Evolutionary conservation across 257 asterid species (phyloP).

Genomic region (Ophiorrhiza pumila): DNA sequence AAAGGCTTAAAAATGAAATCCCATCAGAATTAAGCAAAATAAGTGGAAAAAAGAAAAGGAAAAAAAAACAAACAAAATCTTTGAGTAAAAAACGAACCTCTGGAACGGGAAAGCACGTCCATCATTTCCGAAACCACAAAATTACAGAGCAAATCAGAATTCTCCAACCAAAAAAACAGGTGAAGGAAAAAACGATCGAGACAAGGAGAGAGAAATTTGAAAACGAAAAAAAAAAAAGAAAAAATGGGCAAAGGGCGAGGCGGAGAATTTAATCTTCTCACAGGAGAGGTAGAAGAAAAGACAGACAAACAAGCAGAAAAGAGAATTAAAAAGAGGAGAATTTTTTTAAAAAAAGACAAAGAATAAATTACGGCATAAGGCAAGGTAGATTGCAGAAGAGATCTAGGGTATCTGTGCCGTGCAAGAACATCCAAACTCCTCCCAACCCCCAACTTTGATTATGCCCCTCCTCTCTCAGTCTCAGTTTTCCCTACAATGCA

Average conservation of each 20-base stretch:
- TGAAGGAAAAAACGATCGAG: slow-evolving; percentile 21
- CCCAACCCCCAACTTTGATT: neutral
- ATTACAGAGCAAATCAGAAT: neutral
- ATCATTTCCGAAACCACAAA: slow-evolving; percentile 13
- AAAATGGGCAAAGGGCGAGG: slow-evolving; percentile 1
- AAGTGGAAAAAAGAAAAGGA: slow-evolving; percentile 12
- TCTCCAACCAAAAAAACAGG: slow-evolving; percentile 2
- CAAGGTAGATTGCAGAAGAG: slow-evolving; percentile 48
- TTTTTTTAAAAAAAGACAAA: slow-evolving; percentile 19
- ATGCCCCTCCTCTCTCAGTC: slow-evolving; percentile 34
- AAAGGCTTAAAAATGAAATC: slow-evolving; percentile 15
- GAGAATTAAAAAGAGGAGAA: slow-evolving; percentile 30
- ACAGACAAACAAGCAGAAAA: slow-evolving; percentile 21
- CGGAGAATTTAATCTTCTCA: neutral
- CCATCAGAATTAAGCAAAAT: slow-evolving; percentile 11
- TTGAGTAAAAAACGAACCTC: slow-evolving; percentile 34
- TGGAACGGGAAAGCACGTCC: slow-evolving; percentile 19
- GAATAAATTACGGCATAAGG: slow-evolving; percentile 88
- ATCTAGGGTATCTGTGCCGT: slow-evolving; percentile 93
- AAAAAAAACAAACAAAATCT: neutral
- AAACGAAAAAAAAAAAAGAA: no score
- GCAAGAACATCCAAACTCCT: slow-evolving; percentile 69
- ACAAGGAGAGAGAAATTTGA: neutral
- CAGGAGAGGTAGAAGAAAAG: slow-evolving; percentile 15
- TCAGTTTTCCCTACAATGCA: slow-evolving; percentile 75